phyloP scores from a whole-genome alignment of 140 eudicot genomes.

The Erigeron philadelphicus region DNA sequence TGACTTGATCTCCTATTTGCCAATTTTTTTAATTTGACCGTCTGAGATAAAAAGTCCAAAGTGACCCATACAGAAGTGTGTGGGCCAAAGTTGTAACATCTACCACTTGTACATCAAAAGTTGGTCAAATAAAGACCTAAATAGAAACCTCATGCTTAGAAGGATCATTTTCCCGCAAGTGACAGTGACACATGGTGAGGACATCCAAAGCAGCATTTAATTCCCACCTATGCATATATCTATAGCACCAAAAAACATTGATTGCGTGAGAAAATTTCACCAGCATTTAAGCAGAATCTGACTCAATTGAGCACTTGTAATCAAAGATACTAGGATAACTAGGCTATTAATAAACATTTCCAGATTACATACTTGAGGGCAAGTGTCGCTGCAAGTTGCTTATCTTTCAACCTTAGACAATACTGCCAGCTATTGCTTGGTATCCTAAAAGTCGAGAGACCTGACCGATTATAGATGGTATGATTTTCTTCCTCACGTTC shows the following conservation, averaged over 20 bases:
- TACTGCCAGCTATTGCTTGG: constrained; percentile 94
- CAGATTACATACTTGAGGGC: constrained; percentile 65
- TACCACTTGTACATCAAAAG: constrained; percentile 6
- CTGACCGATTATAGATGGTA: constrained; percentile 34
- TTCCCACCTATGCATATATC: constrained; percentile 94
- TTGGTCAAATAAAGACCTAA: constrained; percentile 16
- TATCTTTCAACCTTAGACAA: constrained; percentile 84
- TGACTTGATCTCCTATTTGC: constrained; percentile 9
- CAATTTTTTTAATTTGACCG: background rate
- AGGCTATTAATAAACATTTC: background rate
- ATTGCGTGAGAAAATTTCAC: background rate
- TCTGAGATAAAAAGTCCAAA: background rate
- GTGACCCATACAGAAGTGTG: background rate
- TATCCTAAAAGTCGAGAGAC: constrained; percentile 35
- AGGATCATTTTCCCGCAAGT: constrained; percentile 63
- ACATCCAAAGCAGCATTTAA: constrained; percentile 96
- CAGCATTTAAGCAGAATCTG: background rate
- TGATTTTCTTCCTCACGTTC: constrained; percentile 65
- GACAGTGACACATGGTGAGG: constrained; percentile 98
- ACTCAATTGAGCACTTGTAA: background rate
- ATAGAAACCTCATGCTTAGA: constrained; percentile 57
- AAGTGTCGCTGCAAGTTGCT: constrained; percentile 83
- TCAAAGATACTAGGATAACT: no score
- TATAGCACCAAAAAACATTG: constrained; percentile 33
- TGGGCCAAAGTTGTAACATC: background rate